Conservation (phyloP, 176 grass and related monocot species). For the Poa pratensis region DNA sequence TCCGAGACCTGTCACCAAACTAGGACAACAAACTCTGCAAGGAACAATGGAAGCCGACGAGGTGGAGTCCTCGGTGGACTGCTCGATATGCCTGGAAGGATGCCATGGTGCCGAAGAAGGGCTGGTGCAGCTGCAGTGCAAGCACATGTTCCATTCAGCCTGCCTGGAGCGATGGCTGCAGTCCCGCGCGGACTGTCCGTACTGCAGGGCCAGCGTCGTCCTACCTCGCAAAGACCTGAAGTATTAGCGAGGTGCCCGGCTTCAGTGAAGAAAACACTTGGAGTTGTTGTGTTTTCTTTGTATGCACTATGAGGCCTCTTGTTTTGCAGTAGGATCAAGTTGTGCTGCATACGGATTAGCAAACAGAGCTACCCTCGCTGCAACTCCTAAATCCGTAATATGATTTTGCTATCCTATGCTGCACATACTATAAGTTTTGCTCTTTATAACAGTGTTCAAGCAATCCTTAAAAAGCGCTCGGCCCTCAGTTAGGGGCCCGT, state of each 20-base stretch:
- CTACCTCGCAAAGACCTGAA: neutral
- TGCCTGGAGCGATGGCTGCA: slow-evolving; percentile 50
- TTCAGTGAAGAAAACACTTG: neutral
- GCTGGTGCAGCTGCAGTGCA: slow-evolving; percentile 45
- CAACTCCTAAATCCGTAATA: neutral
- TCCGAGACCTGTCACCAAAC: neutral
- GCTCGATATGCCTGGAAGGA: slow-evolving; percentile 54
- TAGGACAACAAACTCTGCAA: neutral
- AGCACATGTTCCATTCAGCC: slow-evolving; percentile 50
- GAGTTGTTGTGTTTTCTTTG: neutral
- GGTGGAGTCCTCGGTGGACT: slow-evolving; percentile 25
- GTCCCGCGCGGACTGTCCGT: slow-evolving; percentile 47
- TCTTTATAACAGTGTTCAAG: neutral
- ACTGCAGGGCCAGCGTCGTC: slow-evolving; percentile 36
- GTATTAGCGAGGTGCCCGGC: neutral
- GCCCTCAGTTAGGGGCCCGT: neutral
- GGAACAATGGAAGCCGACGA: neutral
- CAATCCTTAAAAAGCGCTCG: too few relatives aligned
- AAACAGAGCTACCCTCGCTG: neutral
- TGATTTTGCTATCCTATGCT: neutral
- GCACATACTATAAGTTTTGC: neutral
- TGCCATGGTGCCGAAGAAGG: slow-evolving; percentile 17
- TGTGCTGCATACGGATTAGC: too few relatives aligned
- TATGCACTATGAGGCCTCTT: neutral
- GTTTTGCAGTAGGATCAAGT: neutral